Conservation (phyloP, 2,329 filamentous ascomycete species). For the Claviceps sp. region DNA sequence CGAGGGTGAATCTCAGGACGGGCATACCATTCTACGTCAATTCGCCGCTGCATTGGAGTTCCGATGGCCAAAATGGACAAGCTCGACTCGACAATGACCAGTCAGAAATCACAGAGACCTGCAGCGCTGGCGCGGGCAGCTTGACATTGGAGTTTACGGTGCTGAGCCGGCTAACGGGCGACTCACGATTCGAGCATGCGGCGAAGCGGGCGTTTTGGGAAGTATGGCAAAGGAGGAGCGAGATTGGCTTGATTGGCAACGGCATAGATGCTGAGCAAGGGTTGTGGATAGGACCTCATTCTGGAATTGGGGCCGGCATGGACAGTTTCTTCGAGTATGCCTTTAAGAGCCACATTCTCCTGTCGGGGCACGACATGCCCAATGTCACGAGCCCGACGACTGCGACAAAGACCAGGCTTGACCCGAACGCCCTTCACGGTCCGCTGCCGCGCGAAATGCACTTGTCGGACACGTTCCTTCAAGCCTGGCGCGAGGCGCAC, state of each 20-base stretch:
- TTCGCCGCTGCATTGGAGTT: slow-evolving; percentile 57
- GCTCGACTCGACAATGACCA: slow-evolving; percentile 24
- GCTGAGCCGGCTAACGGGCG: slow-evolving; percentile 74
- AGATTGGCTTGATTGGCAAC: slow-evolving; percentile 76
- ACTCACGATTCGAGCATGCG: slow-evolving; percentile 74
- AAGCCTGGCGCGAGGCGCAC: slow-evolving; percentile 76
- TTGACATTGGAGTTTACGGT: slow-evolving; percentile 88
- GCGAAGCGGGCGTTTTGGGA: slow-evolving; percentile 94
- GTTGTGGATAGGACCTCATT: slow-evolving; percentile 74
- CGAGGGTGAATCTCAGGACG: slow-evolving; percentile 78
- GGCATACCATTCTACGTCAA: slow-evolving; percentile 89
- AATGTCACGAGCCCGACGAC: slow-evolving; percentile 27
- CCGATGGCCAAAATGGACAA: slow-evolving; percentile 17
- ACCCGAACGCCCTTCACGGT: slow-evolving; percentile 48
- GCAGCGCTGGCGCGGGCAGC: slow-evolving; percentile 91
- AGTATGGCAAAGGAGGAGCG: slow-evolving; percentile 80
- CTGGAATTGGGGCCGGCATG: slow-evolving; percentile 91
- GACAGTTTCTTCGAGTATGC: slow-evolving; percentile 99
- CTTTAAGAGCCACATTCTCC: slow-evolving; percentile 80
- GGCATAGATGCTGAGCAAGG: slow-evolving; percentile 88
- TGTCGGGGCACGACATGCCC: slow-evolving; percentile 58
- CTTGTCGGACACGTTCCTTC: slow-evolving; percentile 64
- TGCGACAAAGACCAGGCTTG: slow-evolving; percentile 36
- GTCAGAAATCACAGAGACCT: slow-evolving; percentile 82
- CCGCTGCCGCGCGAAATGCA: slow-evolving; percentile 52